Evolutionary conservation across 2,329 filamentous ascomycete species (phyloP).

Genomic region (Sphaceloma murrayae): DNA sequence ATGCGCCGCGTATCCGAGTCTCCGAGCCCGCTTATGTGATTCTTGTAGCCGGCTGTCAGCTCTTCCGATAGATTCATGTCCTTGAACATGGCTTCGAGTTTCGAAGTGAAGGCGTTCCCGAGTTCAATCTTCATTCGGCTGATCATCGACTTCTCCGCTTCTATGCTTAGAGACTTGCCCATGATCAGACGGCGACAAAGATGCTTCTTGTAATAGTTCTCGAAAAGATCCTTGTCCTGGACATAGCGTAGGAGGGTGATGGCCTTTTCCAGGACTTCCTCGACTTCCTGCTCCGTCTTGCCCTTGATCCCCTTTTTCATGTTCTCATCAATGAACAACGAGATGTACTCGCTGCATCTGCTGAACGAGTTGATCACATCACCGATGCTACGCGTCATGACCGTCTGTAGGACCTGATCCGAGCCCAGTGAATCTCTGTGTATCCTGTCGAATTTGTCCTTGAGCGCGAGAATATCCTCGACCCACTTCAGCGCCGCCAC

Average conservation of each 20-base stretch:
- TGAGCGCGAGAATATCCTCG: constrained; percentile 74
- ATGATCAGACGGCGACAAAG: constrained; percentile 78
- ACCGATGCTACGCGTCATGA: constrained; percentile 76
- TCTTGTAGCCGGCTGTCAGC: constrained; percentile 65
- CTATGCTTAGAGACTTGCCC: constrained; percentile 79
- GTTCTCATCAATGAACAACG: constrained; percentile 92
- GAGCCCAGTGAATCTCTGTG: constrained; percentile 62
- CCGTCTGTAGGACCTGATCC: constrained; percentile 69
- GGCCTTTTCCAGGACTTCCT: constrained; percentile 75
- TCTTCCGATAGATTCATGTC: constrained; percentile 86
- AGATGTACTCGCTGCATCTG: constrained; percentile 83
- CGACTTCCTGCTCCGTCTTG: constrained; percentile 81
- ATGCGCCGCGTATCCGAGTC: constrained; percentile 52
- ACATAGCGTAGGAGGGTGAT: constrained; percentile 82
- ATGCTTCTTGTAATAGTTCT: constrained; percentile 97
- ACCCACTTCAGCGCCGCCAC: constrained; percentile 89
- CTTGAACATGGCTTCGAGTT: constrained; percentile 96
- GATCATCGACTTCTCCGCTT: constrained; percentile 92
- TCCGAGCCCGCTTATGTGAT: constrained; percentile 53
- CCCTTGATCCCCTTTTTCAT: constrained; percentile 89
- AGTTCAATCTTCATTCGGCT: constrained; percentile 94
- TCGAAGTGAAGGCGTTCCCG: constrained; percentile 84
- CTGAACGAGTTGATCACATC: constrained; percentile 86
- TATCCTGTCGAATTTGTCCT: constrained; percentile 80
- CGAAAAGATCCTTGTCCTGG: constrained; percentile 86